Percentiles rank a stretch among this genome's conserved stretches.
Conservation (phyloP, 345 rosid genomes). For the Salix udensis region DNA sequence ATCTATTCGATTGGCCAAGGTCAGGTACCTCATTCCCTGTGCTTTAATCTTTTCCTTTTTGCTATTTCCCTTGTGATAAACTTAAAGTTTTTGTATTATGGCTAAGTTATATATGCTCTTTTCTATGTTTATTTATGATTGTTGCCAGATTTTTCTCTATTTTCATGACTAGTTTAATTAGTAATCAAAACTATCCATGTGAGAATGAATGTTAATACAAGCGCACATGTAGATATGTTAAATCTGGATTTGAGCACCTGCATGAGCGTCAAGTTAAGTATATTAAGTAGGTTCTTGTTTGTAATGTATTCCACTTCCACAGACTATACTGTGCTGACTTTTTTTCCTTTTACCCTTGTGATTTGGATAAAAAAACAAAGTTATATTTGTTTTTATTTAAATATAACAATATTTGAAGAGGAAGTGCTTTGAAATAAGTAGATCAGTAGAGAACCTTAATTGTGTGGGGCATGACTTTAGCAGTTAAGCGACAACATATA, state of each 20-base stretch:
- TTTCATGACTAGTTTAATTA: not conserved
- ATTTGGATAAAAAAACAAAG: not conserved
- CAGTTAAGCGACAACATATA: not conserved
- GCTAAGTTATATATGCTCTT: not conserved
- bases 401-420: not conserved
- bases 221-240: not conserved
- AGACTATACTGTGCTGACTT: no score
- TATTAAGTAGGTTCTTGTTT: no score
- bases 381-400: not conserved
- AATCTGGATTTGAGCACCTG: not conserved
- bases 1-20: constrained; percentile 56
- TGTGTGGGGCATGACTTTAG: no score
- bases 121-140: not conserved
- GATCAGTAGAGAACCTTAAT: not conserved
- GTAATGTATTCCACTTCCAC: no score
- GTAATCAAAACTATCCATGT: not conserved
- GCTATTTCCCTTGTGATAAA: not conserved
- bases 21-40: constrained; percentile 32
- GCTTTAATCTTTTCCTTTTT: constrained; percentile 7
- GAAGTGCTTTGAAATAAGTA: not conserved
- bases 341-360: not conserved
- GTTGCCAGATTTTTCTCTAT: not conserved
- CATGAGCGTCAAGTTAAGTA: not conserved
- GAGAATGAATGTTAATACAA: not conserved
- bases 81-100: not conserved